Conservation (phyloP, 1,139 yeast species). For the Suhomyces yuchorum region DNA sequence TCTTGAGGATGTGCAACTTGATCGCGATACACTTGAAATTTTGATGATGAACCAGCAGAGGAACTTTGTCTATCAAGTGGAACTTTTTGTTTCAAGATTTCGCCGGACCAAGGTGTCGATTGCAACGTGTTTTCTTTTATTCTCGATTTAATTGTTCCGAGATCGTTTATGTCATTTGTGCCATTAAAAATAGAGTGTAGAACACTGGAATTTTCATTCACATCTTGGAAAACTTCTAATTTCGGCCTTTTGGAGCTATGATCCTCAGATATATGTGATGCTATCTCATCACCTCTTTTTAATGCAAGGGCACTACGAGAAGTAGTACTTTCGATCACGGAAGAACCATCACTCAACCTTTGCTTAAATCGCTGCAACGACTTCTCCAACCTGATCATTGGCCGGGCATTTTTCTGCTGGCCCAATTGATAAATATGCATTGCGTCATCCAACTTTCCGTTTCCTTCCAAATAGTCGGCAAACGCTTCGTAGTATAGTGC, state of each 20-base stretch:
- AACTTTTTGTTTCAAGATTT: slow-evolving; percentile 46
- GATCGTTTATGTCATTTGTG: slow-evolving; percentile 23
- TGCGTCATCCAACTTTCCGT: slow-evolving; percentile 60
- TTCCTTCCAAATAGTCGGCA: slow-evolving; percentile 63
- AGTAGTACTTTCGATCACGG: slow-evolving; percentile 1
- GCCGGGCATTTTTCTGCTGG: slow-evolving; percentile 61
- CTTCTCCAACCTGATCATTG: slow-evolving; percentile 54
- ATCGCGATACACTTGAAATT: slow-evolving; percentile 47
- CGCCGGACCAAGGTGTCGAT: slow-evolving; percentile 71
- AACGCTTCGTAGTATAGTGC: slow-evolving; percentile 82
- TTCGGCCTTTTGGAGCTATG: slow-evolving; percentile 25
- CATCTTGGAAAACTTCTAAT: slow-evolving; percentile 35
- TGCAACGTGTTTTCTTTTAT: slow-evolving; percentile 65
- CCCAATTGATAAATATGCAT: slow-evolving; percentile 65
- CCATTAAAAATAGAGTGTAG: slow-evolving; percentile 34
- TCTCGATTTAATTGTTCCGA: slow-evolving; percentile 55
- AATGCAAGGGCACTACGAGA: slow-evolving; percentile 26
- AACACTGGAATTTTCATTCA: slow-evolving; percentile 24
- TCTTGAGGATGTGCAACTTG: slow-evolving; percentile 7
- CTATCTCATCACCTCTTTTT: slow-evolving; percentile 27
- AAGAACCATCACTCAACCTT: slow-evolving; percentile 23
- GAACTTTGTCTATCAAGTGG: slow-evolving; percentile 15
- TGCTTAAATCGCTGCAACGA: slow-evolving; percentile 51
- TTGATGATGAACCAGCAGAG: slow-evolving; percentile 19
- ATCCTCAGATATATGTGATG: background rate